Evolutionary conservation across 305 asterid species (phyloP).

Genomic region (Fraxinus sp.): DNA sequence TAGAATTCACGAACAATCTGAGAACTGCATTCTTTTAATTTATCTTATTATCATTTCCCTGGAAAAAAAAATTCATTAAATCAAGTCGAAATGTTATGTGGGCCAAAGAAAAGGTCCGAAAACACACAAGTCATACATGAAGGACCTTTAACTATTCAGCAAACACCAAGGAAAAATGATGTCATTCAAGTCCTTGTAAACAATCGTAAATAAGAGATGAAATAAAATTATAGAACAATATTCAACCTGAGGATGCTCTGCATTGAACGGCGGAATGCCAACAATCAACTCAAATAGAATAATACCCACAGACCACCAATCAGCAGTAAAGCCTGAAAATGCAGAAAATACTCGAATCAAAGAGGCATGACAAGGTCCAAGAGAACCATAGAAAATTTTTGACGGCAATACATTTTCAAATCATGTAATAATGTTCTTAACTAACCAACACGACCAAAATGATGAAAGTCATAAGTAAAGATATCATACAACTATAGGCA

Average conservation of each 20-base stretch:
- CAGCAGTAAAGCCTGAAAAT: conserved; percentile 84
- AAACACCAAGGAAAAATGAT: neutral
- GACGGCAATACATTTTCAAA: neutral
- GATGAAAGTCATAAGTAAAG: neutral
- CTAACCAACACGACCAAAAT: neutral
- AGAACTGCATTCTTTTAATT: neutral
- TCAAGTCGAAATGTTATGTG: neutral
- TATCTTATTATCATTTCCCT: neutral
- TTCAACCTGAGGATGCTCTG: conserved; percentile 97
- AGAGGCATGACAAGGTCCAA: neutral
- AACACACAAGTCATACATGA: neutral
- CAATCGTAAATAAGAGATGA: neutral
- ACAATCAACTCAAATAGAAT: conserved; percentile 93
- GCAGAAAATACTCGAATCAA: conserved; percentile 18
- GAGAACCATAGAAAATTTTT: neutral
- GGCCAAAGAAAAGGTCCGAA: neutral
- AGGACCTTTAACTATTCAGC: neutral
- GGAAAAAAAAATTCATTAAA: neutral
- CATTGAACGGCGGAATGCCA: conserved; percentile 99
- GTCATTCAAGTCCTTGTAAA: neutral
- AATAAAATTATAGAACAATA: conserved; percentile 11
- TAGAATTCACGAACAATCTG: neutral
- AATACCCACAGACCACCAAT: conserved; percentile 99
- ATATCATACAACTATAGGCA: neutral
- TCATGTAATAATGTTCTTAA: neutral